phyloP scores from a whole-genome alignment of 163 green algal genomes.

The Smithsoniella earleae region DNA sequence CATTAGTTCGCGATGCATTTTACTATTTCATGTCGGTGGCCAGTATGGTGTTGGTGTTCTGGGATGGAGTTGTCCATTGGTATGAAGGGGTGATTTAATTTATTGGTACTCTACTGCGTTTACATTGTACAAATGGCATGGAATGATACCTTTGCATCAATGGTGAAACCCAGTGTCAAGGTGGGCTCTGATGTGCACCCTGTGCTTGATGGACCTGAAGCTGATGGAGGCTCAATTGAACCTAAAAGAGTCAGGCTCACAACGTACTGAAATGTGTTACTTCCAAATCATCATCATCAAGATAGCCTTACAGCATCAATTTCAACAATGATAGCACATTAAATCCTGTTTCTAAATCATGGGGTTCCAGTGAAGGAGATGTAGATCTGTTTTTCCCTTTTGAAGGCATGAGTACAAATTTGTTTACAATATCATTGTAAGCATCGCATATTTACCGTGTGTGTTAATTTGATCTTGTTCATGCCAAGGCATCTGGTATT shows the following conservation, averaged over 20 bases:
- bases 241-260: slow-evolving; percentile 26
- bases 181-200: slow-evolving; percentile 13
- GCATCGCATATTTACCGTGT: slow-evolving; percentile 34
- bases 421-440: too few relatives aligned
- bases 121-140: background rate
- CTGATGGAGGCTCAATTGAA: slow-evolving; percentile 15
- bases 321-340: background rate
- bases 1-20: slow-evolving; percentile 35
- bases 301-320: background rate
- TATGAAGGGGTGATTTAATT: slow-evolving; percentile 32
- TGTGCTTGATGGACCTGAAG: background rate
- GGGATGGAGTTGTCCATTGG: slow-evolving; percentile 36
- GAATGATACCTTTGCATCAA: background rate
- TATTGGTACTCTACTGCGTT: slow-evolving; percentile 29
- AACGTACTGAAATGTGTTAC: background rate
- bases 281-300: background rate
- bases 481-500: background rate
- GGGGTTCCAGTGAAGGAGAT: background rate
- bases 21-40: slow-evolving; percentile 39
- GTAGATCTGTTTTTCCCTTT: too few relatives aligned
- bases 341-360: background rate
- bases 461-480: slow-evolving; percentile 34
- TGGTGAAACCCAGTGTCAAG: slow-evolving; percentile 8
- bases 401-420: background rate
- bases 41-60: slow-evolving; percentile 33